A percentile compares a stretch with the other conserved stretches of the same genome.
Evolutionary conservation across 2,329 filamentous ascomycete genomes (phyloP).

Genomic region (Cladobotryum mycophilum): DNA sequence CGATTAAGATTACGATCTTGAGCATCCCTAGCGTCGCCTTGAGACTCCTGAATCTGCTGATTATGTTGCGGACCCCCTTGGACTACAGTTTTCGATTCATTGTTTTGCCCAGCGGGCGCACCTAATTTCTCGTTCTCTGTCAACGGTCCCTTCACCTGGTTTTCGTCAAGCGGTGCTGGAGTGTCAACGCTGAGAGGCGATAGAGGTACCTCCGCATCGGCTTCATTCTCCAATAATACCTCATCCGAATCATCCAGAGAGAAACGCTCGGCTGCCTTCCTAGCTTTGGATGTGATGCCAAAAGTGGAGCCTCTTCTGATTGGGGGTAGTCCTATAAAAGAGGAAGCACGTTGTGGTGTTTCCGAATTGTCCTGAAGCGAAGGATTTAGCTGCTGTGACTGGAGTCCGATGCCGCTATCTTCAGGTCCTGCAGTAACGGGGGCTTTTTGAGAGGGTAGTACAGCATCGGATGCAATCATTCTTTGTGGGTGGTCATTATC

Average conservation of each 20-base stretch:
- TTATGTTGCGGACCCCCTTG: not conserved
- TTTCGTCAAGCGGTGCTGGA: no score
- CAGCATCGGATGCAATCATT: not conserved
- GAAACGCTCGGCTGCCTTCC: conserved; percentile 28
- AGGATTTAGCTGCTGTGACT: conserved; percentile 11
- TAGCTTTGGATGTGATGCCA: conserved; percentile 32
- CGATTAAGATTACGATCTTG: not conserved
- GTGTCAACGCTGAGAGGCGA: not conserved
- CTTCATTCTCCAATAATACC: not conserved
- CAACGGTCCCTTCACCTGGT: no score
- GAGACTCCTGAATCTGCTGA: not conserved
- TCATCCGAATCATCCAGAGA: conserved; percentile 16
- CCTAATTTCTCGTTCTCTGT: no score
- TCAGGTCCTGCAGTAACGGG: not conserved
- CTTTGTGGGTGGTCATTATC: conserved; percentile 3
- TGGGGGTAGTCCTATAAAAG: conserved; percentile 52
- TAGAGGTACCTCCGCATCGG: not conserved
- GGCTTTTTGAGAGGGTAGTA: no score
- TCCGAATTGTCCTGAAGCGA: conserved; percentile 14
- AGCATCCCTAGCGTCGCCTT: not conserved
- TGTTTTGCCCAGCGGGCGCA: no score
- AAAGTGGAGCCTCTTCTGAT: conserved; percentile 54
- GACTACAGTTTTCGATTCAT: not conserved
- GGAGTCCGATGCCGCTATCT: conserved; percentile 10
- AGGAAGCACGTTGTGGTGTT: conserved; percentile 38